Base-by-base conservation (phyloP, 169 alveolate genomes). In the Babesia sp. region DNA sequence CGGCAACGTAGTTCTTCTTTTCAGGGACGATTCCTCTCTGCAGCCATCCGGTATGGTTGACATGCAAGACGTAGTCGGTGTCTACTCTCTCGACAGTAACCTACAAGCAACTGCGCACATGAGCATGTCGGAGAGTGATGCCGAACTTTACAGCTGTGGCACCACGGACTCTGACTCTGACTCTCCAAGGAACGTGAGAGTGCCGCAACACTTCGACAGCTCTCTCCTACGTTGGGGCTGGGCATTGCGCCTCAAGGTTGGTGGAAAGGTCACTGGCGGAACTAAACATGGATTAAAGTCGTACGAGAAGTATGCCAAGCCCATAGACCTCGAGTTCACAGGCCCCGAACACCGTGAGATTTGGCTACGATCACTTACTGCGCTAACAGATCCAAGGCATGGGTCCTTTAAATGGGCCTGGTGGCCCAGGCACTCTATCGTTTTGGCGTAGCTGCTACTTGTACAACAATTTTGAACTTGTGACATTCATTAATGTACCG, bases 11-110 rank as follows among this genome's bases (percentile, higher is more conserved):
- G 14, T 78, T 26, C 33, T 78, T 11, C 16, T 78, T 29, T 78
- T 69, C 69, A 67, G 70, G 29, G 86, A 78, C 36, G 61, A 78
- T 31, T 78, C 86, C 26, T 39, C 72, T 3, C 70, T 78, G 0
- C 86, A 78, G 57, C 86, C 86, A 0, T 68, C 54, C 11, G 86
- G 86, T 22, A 61, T 69, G 59, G 66, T 78, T 14, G 67, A 67
- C 44, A 37, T 50, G 67, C 37, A 16, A 28, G 59, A 63, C 44
- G 54, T 78, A 9, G 26, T 31, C 28, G 54, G 59, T 28, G 37
- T 67, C 1, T 24, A 53, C 29, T 22, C 76, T 20, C 9, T 36
- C 33, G 33, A 36, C 7, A 29, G 18, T 36, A 18, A 26, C 24
- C 1, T 11, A 6, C 20, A 50, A 24, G 20, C n/a, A 1, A 8